Base-by-base conservation (phyloP, 148 eudicot genomes). In the Persicaria maculosa region DNA sequence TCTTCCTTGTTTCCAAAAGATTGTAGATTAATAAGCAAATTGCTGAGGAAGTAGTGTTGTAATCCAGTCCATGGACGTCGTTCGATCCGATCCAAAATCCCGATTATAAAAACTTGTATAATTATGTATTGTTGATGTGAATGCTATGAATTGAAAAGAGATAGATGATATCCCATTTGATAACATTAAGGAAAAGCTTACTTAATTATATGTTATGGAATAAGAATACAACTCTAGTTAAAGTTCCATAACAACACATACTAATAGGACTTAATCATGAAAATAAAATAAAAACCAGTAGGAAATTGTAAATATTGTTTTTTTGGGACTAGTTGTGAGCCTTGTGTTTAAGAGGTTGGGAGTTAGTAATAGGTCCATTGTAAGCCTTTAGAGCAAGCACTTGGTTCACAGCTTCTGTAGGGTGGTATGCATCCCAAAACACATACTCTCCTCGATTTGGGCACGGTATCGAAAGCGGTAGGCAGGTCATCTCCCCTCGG, bases 391-490 rank as follows among this genome's bases (percentile, higher is more conserved):
- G 64, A 55, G 92, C 98, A 20, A 93, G 77, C 54, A 86, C 67
- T 62, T 73, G 74, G 61, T 89, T 86, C 9, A 81, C 91, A 40
- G 79, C 85, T 78, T 91, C 79, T 0, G 95, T 86, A 6, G 98
- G 98, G 79, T 93, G 98, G 76, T 80, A 93, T 40, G 92, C 92
- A 75, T 93, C 98, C 98, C 98, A 93, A 46, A 91, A 93, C 1
- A 89, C 81, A 72, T 88, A 80, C 40, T 87, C 77, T 11, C 73
- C 80, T 80, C 98, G 88, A 67, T 91, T 82, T 6, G 11, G 14
- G 72, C 98, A 91, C 72, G 98, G 98, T 4, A 82, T 71, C 64
- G 80, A 76, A 15, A 89, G 74, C n/a, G 98, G 98, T 20, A 88
- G 82, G 72, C 98, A 93, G n/a, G 89, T 86, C 74, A 83, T 76